Base-by-base conservation (phyloP, 306 rosid species). In the Ormosia emarginata region DNA sequence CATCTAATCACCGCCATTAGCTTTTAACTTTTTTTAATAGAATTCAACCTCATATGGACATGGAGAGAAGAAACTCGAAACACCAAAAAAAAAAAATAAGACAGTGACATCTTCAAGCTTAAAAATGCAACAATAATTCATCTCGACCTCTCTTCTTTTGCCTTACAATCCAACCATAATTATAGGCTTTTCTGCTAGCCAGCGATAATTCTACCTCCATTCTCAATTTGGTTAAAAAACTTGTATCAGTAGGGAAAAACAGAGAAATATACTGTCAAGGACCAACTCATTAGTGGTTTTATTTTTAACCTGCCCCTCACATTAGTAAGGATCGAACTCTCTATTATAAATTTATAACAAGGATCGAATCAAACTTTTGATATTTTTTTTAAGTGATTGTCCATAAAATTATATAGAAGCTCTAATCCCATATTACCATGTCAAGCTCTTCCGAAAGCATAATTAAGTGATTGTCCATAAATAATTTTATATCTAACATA, bases 41-140 rank as follows among this genome's bases (percentile, higher is more conserved):
- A 29, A 33, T 77, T 74, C 77, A 55, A 55, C 37, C 43, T 52
- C 86, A 88, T 81, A 83, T 69, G 75, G 81, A 88, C 82, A 83
- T 69, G 75, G 81, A 62, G 34, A 33, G 67, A 67, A 30, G 24
- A 63, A 53, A 81, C 14, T 43, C 8, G 47, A 12, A 36, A 8
- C 67, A 57, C 61, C 55, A 46, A 9, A 71, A 34, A 41, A 34
- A 41, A 61, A 55, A 74, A 83, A 59, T 57, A 40, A 62, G 86
- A 87, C 47, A 67, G 44, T 50, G 86, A 87, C 90, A 61, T 33
- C 43, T 50, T 58, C 36, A 33, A 11, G 44, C 72, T 56, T n/a
- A 64, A 29, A 15, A 47, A 58, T 80, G 56, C 84, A 73, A 75
- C 69, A 52, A 44, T 7, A 41, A 75, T 78, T 32, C 57, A 6